Evolutionary conservation across 2,329 filamentous ascomycete species (phyloP).

Genomic region (Penicillium paneum): DNA sequence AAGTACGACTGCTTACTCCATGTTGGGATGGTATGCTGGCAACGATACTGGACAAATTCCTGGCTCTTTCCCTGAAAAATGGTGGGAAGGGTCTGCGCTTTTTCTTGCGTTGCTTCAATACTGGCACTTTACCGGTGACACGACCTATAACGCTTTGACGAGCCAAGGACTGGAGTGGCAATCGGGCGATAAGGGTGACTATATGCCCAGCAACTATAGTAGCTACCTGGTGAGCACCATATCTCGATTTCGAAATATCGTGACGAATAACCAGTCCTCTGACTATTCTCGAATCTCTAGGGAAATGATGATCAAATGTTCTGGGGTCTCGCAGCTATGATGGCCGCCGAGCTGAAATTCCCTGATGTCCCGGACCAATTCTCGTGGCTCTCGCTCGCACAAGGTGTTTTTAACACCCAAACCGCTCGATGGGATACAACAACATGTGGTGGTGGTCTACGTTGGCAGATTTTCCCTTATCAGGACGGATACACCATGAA

Average conservation of each 20-base stretch:
- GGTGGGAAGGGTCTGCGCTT: conserved; percentile 70
- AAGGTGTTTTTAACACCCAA: conserved; percentile 71
- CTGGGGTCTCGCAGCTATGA: conserved; percentile 67
- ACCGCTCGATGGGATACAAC: conserved; percentile 65
- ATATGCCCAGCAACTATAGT: conserved; percentile 39
- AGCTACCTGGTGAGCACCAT: conserved; percentile 24
- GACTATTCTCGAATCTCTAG: conserved; percentile 12
- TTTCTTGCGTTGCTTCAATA: conserved; percentile 69
- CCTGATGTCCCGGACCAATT: conserved; percentile 51
- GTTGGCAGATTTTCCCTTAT: conserved; percentile 76
- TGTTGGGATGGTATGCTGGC: conserved; percentile 54
- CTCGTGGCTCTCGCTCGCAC: conserved; percentile 56
- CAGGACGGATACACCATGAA: conserved; percentile 82
- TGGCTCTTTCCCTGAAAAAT: conserved; percentile 65
- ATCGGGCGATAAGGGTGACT: conserved; percentile 33
- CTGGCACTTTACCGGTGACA: conserved; percentile 65
- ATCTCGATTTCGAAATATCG: background rate
- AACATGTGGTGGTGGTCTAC: conserved; percentile 67
- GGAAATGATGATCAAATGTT: conserved; percentile 72
- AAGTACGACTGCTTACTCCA: conserved; percentile 44
- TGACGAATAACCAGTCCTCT: background rate
- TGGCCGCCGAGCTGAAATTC: conserved; percentile 63
- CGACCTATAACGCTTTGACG: conserved; percentile 59
- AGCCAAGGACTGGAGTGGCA: conserved; percentile 41
- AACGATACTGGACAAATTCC: conserved; percentile 49